These are phyloP conservation scores for Begonia loranthoides DNA, from an alignment of 306 rosid species.

Conservation along the genomic window DNA sequence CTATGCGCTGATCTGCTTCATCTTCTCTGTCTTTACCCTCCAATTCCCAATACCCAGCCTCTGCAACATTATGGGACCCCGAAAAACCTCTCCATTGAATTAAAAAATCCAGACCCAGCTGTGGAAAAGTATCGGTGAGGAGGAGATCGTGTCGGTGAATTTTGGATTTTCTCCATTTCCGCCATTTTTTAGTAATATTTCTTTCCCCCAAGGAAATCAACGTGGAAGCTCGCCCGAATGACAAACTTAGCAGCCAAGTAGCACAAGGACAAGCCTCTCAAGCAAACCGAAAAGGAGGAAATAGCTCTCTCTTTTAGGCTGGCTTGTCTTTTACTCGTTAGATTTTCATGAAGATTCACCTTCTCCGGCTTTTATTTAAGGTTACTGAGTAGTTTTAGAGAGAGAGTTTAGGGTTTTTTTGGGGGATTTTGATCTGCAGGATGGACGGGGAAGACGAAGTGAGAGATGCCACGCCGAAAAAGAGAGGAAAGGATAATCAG, in stretches of 20 bases:
- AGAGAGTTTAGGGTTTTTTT: conserved; percentile 7
- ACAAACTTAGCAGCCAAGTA: conserved; percentile 27
- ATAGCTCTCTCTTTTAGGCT: background rate
- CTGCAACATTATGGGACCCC: too few relatives aligned
- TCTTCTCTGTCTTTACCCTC: too few relatives aligned
- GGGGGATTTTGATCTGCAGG: background rate
- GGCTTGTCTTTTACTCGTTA: conserved; percentile 16
- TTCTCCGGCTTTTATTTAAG: conserved; percentile 2
- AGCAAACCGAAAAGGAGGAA: background rate
- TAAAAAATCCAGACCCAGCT: background rate
- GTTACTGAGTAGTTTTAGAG: background rate
- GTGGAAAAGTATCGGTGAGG: conserved; percentile 8
- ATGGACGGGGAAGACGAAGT: conserved; percentile 6
- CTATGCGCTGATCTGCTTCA: too few relatives aligned
- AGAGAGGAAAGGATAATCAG: conserved; percentile 7
- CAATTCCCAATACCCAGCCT: too few relatives aligned
- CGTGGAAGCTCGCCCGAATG: conserved; percentile 60
- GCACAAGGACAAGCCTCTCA: conserved; percentile 10
- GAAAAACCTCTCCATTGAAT: background rate
- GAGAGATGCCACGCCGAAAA: conserved; percentile 13
- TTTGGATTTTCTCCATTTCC: conserved; percentile 2
- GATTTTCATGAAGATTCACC: conserved; percentile 18
- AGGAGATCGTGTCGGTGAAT: conserved; percentile 40
- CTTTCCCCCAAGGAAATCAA: conserved; percentile 18
- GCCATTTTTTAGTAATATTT: background rate